A percentile compares a stretch with the other conserved stretches of the same genome.
These are phyloP conservation scores for Boletellus emodensis DNA, from an alignment of 768 basidiomycete genomes.

Conservation along the genomic window DNA sequence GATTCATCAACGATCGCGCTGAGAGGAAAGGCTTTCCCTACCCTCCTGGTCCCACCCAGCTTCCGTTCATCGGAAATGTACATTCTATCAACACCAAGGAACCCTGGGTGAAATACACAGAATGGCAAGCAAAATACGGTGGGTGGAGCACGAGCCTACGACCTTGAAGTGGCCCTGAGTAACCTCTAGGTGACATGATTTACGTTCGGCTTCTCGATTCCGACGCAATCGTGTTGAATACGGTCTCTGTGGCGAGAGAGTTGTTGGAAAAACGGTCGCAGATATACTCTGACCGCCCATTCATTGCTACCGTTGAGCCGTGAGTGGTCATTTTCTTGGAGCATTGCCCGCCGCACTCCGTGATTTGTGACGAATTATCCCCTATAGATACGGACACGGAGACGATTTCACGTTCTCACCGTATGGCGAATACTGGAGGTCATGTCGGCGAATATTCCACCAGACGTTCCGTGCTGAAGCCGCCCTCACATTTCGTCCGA, in stretches of 20 bases:
- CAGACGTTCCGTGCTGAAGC: neutral
- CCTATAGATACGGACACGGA: constrained; percentile 4
- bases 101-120: constrained; percentile 8
- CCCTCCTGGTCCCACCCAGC: constrained; percentile 10
- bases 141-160: neutral
- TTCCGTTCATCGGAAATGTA: constrained; percentile 3
- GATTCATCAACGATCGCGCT: neutral
- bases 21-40: constrained; percentile 2
- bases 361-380: neutral
- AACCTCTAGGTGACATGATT: constrained; percentile 37
- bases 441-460: constrained; percentile 3
- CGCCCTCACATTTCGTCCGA: neutral
- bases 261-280: constrained; percentile 43
- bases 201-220: constrained; percentile 44
- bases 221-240: constrained; percentile 42
- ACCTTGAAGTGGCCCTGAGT: no score
- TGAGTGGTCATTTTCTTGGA: neutral
- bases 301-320: constrained; percentile 9
- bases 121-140: constrained; percentile 9
- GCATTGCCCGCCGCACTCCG: no score
- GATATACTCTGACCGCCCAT: constrained; percentile 49
- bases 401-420: constrained; percentile 3
- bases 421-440: neutral
- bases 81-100: constrained; percentile 1
- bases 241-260: constrained; percentile 36